Evolutionary conservation across 108 stramenopile species (phyloP).

Genomic region (Skeletonema grethae): DNA sequence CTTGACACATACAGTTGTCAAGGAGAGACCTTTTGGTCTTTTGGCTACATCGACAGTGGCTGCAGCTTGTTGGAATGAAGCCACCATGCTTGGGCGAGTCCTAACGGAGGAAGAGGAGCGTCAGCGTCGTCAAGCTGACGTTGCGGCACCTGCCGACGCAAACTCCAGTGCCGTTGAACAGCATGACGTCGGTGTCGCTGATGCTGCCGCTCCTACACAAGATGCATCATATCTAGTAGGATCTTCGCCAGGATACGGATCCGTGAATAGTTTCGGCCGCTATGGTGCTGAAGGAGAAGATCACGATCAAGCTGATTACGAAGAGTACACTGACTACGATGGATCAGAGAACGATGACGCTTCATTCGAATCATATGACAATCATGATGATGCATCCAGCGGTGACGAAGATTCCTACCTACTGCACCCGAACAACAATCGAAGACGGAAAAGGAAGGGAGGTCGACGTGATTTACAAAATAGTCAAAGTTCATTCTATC

Average conservation of each 20-base stretch:
- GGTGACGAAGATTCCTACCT: conserved; percentile 18
- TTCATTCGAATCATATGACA: background rate
- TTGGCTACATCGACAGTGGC: too few relatives aligned
- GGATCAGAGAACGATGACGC: conserved; percentile 2
- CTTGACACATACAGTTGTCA: too few relatives aligned
- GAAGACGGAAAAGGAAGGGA: background rate
- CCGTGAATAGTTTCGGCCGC: background rate
- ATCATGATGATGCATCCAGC: background rate
- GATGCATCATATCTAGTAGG: background rate
- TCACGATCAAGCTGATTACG: background rate
- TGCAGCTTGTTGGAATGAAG: too few relatives aligned
- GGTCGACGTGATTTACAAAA: background rate
- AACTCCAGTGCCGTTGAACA: conserved; percentile 8
- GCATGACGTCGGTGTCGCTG: background rate
- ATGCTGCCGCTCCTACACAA: background rate
- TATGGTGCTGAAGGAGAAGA: conserved; percentile 1
- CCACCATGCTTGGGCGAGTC: conserved; percentile 30
- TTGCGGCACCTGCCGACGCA: conserved; percentile 9
- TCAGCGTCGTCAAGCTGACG: conserved; percentile 14
- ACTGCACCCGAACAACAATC: conserved; percentile 2
- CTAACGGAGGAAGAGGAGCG: conserved; percentile 45
- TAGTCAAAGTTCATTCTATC: background rate
- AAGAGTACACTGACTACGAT: conserved; percentile 10
- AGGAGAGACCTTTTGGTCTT: too few relatives aligned
- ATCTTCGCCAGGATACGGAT: background rate